Base-by-base conservation (phyloP, 192 early-diverging fungal species). In the Linnemannia elongata region DNA sequence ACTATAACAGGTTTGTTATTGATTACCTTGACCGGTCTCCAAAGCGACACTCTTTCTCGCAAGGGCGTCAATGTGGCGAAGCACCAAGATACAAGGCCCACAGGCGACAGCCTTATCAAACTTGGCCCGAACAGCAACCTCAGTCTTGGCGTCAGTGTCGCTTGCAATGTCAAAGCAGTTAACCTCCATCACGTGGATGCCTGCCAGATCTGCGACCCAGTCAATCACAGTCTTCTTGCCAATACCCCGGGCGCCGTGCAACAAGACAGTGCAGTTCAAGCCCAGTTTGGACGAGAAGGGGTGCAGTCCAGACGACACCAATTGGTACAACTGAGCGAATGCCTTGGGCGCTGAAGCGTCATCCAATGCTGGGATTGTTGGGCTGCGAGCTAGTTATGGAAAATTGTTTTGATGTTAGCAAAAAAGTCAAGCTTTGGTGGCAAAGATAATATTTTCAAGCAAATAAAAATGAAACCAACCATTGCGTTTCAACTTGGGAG, bases 51-150 rank as follows among this genome's bases (percentile, higher is more conserved):
- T 91, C 72, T 91, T 92, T 47, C 90, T 90, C 13, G 92, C 93
- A 20, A 99, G 87, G 4, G 94, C 96, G 41, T 98, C 97, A 20
- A 99, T 88, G 73, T 94, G 89, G 30, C 93, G 88, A 27, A 99
- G 73, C n/a, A 98, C 88, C 6, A 98, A 82, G n/a, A 98, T 84
- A 72, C 96, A 97, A 8, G 98, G 98, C 8, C 94, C 92, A 74
- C 93, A 95, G 1, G 91, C 93, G 20, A 89, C 83, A 0, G 96
- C 96, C 68, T 96, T 96, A 41, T 97, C 92, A 82, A 96, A 95
- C 79, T 95, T 94, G 22, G 93, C 87, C 12, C 94, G 91, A 66
- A 99, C 88, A 35, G 92, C 91, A 24, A 92, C 92, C 54, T 96
- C 95, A 0, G 95, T 96, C 76, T 96, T 96, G 35, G 95, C 93